A percentile compares a stretch with the other conserved stretches of the same genome.
Evolutionary conservation across 1,284 basidiomycete genomes (phyloP).

Genomic region (Testicularia cyperi): DNA sequence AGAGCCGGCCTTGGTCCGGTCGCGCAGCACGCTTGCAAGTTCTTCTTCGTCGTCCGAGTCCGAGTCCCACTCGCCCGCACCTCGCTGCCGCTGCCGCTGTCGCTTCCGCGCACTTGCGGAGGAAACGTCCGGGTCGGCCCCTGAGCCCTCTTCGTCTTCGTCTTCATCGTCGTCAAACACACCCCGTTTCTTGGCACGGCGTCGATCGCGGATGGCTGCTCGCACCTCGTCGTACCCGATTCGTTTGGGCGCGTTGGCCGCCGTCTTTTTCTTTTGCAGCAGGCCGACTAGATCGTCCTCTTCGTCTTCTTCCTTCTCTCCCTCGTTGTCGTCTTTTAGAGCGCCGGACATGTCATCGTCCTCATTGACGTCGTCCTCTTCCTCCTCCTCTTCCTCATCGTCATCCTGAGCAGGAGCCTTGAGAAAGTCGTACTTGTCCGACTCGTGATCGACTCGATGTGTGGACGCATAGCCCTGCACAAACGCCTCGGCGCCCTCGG

Average conservation of each 20-base stretch:
- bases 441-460: constrained; percentile 30
- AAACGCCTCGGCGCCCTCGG: constrained; percentile 49
- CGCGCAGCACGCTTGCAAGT: constrained; percentile 8
- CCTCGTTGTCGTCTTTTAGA: constrained; percentile 1
- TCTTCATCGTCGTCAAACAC: constrained; percentile 17
- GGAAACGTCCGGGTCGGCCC: too few relatives aligned
- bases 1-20: constrained; percentile 3
- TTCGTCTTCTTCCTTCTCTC: constrained; percentile 3
- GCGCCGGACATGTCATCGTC: constrained; percentile 1
- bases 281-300: constrained; percentile 23
- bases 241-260: constrained; percentile 5
- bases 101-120: too few relatives aligned
- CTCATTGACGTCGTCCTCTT: constrained; percentile 3
- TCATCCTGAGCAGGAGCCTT: constrained; percentile 8
- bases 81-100: neutral
- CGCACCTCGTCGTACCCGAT: constrained; percentile 14
- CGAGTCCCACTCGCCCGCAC: constrained; percentile 11
- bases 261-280: constrained; percentile 5
- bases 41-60: constrained; percentile 13
- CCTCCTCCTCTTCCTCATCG: constrained; percentile 6
- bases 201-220: constrained; percentile 5
- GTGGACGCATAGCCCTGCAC: constrained; percentile 42
- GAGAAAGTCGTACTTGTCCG: constrained; percentile 44
- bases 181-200: constrained; percentile 8
- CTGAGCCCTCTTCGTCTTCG: neutral